Conservation (phyloP, 345 rosid genomes). For the Lumnitzera racemosa region DNA sequence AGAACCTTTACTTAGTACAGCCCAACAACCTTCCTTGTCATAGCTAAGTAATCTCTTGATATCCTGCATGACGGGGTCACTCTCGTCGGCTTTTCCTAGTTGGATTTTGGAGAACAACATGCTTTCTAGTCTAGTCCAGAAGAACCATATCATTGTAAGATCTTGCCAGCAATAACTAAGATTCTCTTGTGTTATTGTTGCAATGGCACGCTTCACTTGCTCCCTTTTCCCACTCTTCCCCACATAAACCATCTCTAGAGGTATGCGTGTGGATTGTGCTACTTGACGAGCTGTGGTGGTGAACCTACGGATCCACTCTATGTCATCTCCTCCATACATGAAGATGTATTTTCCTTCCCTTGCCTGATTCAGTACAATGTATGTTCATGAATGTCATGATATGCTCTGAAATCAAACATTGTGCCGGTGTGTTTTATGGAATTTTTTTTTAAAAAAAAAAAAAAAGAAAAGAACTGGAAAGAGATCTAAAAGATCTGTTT, state of each 20-base stretch:
- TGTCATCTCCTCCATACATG: conserved; percentile 74
- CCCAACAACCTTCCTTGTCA: conserved; percentile 83
- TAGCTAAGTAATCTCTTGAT: conserved; percentile 82
- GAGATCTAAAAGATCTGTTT: too few relatives aligned
- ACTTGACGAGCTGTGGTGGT: conserved; percentile 41
- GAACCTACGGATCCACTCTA: conserved; percentile 79
- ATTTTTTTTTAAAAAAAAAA: too few relatives aligned
- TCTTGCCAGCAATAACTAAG: conserved; percentile 58
- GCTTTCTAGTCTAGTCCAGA: conserved; percentile 84
- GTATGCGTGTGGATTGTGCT: conserved; percentile 42
- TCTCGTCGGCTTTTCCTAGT: conserved; percentile 56
- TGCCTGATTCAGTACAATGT: too few relatives aligned
- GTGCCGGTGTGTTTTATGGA: too few relatives aligned
- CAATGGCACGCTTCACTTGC: conserved; percentile 37
- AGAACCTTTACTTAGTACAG: conserved; percentile 58
- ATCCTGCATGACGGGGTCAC: conserved; percentile 61
- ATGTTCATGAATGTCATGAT: too few relatives aligned
- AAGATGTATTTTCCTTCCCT: conserved; percentile 67
- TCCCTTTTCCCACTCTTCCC: conserved; percentile 75
- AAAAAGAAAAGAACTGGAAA: too few relatives aligned
- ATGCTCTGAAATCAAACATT: too few relatives aligned
- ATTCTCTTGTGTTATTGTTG: conserved; percentile 31
- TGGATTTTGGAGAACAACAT: conserved; percentile 91
- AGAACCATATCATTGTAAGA: conserved; percentile 75
- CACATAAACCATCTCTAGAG: conserved; percentile 72